Evolutionary conservation across 2,329 filamentous ascomycete species (phyloP).

Genomic region (Fonsecaea pedrosoi): DNA sequence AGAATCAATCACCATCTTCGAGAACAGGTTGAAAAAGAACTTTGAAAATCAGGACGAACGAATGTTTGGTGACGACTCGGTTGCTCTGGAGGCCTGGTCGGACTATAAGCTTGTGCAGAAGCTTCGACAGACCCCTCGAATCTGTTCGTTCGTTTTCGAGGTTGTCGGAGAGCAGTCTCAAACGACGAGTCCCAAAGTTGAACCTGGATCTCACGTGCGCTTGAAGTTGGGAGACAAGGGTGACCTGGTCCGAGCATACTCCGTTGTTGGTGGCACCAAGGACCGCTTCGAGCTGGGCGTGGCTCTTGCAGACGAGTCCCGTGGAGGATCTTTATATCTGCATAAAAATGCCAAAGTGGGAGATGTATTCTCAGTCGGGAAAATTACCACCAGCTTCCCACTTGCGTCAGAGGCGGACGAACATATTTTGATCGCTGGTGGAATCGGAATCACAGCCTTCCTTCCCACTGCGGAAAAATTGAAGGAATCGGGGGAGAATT

Average conservation of each 20-base stretch:
- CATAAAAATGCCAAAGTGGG: slow-evolving; percentile 59
- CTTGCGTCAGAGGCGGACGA: slow-evolving; percentile 57
- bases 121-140: slow-evolving; percentile 11
- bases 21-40: slow-evolving; percentile 17
- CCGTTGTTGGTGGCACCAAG: slow-evolving; percentile 9
- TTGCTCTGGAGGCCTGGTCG: slow-evolving; percentile 15
- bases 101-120: slow-evolving; percentile 12
- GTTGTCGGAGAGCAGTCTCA: slow-evolving; percentile 3
- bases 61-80: slow-evolving; percentile 14
- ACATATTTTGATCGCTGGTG: slow-evolving; percentile 69
- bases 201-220: slow-evolving; percentile 16
- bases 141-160: slow-evolving; percentile 15
- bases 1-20: slow-evolving; percentile 11
- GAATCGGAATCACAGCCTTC: slow-evolving; percentile 72
- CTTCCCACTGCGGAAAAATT: slow-evolving; percentile 8
- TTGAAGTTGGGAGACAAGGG: slow-evolving; percentile 14
- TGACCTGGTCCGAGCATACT: slow-evolving; percentile 15
- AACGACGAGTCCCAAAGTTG: slow-evolving; percentile 4
- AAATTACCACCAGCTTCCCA: slow-evolving; percentile 59
- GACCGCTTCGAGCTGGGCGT: slow-evolving; percentile 17
- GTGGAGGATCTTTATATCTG: slow-evolving; percentile 66
- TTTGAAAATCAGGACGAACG: slow-evolving; percentile 19
- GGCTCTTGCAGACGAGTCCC: slow-evolving; percentile 64
- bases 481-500: slow-evolving; percentile 14
- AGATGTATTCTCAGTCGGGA: slow-evolving; percentile 59